These are phyloP conservation scores for Rachicladosporium sp. DNA, from an alignment of 2,329 filamentous ascomycete genomes.

Conservation along the genomic window DNA sequence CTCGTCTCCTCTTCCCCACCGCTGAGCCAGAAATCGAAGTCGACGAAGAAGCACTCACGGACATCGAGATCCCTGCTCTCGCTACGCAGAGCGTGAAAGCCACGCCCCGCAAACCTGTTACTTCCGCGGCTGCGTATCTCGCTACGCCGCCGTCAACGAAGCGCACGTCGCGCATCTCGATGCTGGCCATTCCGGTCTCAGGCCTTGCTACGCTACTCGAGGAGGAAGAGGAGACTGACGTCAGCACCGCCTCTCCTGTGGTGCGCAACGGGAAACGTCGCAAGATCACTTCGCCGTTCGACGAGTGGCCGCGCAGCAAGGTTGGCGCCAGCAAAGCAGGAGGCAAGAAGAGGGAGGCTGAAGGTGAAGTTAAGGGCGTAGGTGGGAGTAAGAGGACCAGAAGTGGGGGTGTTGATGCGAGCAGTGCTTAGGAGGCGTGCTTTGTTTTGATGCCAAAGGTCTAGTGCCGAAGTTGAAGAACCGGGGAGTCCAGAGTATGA, in stretches of 20 bases:
- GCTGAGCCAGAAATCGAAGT: constrained; percentile 20
- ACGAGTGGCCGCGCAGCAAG: constrained; percentile 57
- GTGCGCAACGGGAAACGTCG: constrained; percentile 3
- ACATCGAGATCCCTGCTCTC: constrained; percentile 21
- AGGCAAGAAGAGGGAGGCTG: constrained; percentile 10
- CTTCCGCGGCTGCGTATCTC: constrained; percentile 38
- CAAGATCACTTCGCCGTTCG: constrained; percentile 46
- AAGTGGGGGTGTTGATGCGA: neutral
- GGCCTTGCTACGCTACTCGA: constrained; percentile 3
- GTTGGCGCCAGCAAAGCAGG: constrained; percentile 3
- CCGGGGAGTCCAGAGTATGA: too few species aligned
- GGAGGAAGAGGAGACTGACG: constrained; percentile 7
- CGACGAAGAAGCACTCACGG: constrained; percentile 34
- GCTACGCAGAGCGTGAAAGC: constrained; percentile 9
- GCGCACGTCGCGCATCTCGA: constrained; percentile 48
- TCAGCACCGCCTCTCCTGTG: constrained; percentile 6
- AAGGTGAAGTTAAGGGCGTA: constrained; percentile 2
- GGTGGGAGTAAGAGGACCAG: constrained; percentile 9
- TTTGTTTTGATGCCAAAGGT: too few species aligned
- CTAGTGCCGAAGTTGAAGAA: too few species aligned
- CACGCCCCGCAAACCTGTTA: constrained; percentile 13
- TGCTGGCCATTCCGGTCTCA: constrained; percentile 26
- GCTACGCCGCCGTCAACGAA: constrained; percentile 51
- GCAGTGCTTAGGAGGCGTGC: too few species aligned
- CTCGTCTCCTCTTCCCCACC: constrained; percentile 56